phyloP scores from a whole-genome alignment of 495 filamentous ascomycete genomes.

The Niebla homalea region DNA sequence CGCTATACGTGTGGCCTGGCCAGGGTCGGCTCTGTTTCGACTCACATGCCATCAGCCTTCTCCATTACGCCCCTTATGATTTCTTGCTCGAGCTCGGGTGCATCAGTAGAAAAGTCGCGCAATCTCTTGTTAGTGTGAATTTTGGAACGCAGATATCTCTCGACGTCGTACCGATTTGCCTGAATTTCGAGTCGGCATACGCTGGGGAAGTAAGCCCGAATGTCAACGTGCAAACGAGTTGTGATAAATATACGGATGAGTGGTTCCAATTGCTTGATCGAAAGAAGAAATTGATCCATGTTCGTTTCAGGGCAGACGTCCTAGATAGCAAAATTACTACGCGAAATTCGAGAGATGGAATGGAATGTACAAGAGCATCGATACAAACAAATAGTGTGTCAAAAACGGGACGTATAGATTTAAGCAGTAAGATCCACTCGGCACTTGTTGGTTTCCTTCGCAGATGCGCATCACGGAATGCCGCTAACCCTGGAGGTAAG shows the following conservation, averaged over 20 bases:
- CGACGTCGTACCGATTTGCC: constrained; percentile 17
- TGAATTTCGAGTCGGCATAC: constrained; percentile 15
- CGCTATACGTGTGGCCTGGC: too few species aligned
- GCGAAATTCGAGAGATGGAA: too few species aligned
- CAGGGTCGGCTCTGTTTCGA: too few species aligned
- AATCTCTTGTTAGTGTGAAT: constrained; percentile 14
- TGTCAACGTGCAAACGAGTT: constrained; percentile 15
- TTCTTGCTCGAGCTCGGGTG: constrained; percentile 18
- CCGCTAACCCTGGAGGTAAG: background rate
- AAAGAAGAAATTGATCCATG: constrained; percentile 4
- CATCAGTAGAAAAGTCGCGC: constrained; percentile 9
- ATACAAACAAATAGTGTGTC: background rate
- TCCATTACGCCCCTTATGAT: constrained; percentile 21
- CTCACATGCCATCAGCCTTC: constrained; percentile 26
- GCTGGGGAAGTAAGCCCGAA: background rate
- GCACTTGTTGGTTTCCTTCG: background rate
- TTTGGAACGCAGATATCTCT: constrained; percentile 15
- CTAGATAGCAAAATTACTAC: too few species aligned
- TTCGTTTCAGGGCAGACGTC: constrained; percentile 20
- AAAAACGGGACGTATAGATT: background rate
- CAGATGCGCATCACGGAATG: background rate
- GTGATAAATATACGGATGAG: constrained; percentile 17
- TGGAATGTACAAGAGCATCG: constrained; percentile 4
- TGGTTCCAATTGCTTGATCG: background rate
- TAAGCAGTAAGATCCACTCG: background rate